Evolutionary conservation across 2,329 filamentous ascomycete species (phyloP).

Genomic region (Zymoseptoria brevis): DNA sequence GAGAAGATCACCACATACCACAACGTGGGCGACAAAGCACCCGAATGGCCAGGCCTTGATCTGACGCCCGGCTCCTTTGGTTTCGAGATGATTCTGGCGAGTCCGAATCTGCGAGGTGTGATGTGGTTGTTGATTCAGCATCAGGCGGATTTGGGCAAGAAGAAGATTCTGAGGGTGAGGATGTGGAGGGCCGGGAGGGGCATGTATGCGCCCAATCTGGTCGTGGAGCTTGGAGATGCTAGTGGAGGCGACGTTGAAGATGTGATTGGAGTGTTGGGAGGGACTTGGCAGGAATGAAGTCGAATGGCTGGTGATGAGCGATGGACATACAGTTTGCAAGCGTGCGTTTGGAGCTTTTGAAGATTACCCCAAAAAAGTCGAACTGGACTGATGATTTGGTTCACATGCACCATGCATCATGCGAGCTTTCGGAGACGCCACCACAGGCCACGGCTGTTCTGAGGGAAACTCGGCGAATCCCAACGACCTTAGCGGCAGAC

Average conservation of each 20-base stretch:
- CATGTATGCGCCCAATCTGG: slow-evolving; percentile 7
- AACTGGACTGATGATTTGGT: background rate
- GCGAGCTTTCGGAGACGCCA: background rate
- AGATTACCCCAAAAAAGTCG: background rate
- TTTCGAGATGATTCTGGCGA: slow-evolving; percentile 8
- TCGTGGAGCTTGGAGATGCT: slow-evolving; percentile 13
- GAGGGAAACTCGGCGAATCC: background rate
- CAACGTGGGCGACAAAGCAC: slow-evolving; percentile 3
- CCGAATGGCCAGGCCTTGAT: slow-evolving; percentile 5
- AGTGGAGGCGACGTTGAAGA: background rate
- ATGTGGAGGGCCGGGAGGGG: slow-evolving; percentile 5
- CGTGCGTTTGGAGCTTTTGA: background rate
- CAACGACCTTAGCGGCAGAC: background rate
- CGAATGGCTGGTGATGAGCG: background rate
- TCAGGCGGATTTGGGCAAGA: slow-evolving; percentile 3
- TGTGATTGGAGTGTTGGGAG: background rate
- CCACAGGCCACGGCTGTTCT: background rate
- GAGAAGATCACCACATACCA: slow-evolving; percentile 1
- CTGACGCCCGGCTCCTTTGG: slow-evolving; percentile 1
- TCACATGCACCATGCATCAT: background rate
- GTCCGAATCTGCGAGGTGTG: slow-evolving; percentile 8
- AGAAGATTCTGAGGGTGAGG: slow-evolving; percentile 9
- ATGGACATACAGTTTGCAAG: background rate
- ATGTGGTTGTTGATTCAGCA: slow-evolving; percentile 14
- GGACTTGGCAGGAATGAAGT: background rate